These are phyloP conservation scores for Volvariella volvacea DNA, from an alignment of 1,284 basidiomycete species.

Conservation along the genomic window DNA sequence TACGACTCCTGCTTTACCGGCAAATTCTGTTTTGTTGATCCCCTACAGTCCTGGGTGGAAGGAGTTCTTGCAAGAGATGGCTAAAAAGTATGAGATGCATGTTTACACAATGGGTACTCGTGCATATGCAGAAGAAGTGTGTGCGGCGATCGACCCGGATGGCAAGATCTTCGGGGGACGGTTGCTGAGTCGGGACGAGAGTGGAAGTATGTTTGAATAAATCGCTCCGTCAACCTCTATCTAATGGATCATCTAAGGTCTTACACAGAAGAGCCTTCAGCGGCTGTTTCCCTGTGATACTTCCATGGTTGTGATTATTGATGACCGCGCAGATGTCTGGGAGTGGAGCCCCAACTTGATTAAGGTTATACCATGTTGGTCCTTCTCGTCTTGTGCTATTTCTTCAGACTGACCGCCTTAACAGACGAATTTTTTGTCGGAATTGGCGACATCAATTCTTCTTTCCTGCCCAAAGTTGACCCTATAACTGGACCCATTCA, in stretches of 20 bases:
- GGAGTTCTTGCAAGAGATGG: constrained; percentile 68
- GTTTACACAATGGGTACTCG: constrained; percentile 99
- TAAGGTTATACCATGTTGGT: constrained; percentile 93
- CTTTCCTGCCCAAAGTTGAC: constrained; percentile 79
- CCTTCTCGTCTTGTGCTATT: not conserved
- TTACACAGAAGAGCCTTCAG: constrained; percentile 88
- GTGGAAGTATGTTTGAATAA: constrained; percentile 64
- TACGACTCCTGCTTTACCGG: constrained; percentile 28
- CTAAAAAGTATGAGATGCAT: constrained; percentile 92
- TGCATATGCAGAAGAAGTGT: constrained; percentile 94
- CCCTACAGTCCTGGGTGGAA: constrained; percentile 75
- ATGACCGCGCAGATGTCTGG: constrained; percentile 98
- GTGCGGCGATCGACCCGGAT: constrained; percentile 88
- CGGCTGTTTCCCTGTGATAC: constrained; percentile 94
- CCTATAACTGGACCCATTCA: constrained; percentile 35
- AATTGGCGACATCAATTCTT: constrained; percentile 97
- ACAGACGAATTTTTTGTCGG: constrained; percentile 96
- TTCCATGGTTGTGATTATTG: constrained; percentile 98
- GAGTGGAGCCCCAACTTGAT: constrained; percentile 92
- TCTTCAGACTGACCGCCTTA: constrained; percentile 8
- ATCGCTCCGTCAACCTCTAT: not conserved
- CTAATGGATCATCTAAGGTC: constrained; percentile 32
- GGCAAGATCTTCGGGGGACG: constrained; percentile 82
- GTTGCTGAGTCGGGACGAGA: constrained; percentile 91
- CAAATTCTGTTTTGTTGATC: constrained; percentile 10